Percentiles rank a stretch among this genome's conserved stretches.
Conservation (phyloP, 768 basidiomycete species). For the Galerina sulciceps region DNA sequence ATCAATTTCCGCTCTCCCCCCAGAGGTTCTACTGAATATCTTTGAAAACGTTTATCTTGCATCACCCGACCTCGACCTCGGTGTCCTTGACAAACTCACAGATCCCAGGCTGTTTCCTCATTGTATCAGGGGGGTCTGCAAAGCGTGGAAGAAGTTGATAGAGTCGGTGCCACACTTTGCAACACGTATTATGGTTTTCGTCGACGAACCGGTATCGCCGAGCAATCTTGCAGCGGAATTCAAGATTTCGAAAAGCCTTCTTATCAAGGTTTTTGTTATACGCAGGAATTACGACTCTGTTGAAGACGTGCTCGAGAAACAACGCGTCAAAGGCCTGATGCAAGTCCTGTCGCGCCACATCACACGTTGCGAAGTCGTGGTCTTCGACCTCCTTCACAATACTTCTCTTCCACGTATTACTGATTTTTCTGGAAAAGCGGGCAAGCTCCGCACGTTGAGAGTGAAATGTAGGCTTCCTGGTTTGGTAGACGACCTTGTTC, state of each 20-base stretch:
- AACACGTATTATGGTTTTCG: conserved; percentile 11
- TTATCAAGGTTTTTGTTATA: conserved; percentile 17
- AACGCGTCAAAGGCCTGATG: conserved; percentile 1
- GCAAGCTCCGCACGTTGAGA: conserved; percentile 13
- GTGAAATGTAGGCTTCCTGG: conserved; percentile 8
- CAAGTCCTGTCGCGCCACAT: conserved; percentile 9
- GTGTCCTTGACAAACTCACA: not conserved
- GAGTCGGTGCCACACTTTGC: conserved; percentile 10
- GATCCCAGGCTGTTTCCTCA: conserved; percentile 15
- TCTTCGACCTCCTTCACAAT: conserved; percentile 18
- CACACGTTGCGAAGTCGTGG: conserved; percentile 15
- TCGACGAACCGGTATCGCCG: conserved; percentile 9
- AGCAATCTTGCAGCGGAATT: conserved; percentile 5
- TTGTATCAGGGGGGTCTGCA: conserved; percentile 14
- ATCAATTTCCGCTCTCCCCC: conserved; percentile 9
- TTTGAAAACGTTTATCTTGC: conserved; percentile 15
- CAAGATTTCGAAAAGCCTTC: not conserved
- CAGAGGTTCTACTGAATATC: conserved; percentile 13
- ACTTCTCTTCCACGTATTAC: conserved; percentile 16
- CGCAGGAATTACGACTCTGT: conserved; percentile 7
- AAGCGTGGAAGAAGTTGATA: conserved; percentile 11
- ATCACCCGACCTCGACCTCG: not conserved
- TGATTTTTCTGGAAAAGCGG: conserved; percentile 11
- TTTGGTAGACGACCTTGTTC: not conserved
- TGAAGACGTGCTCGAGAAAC: conserved; percentile 10